A percentile compares a stretch with the other conserved stretches of the same genome.
These are phyloP conservation scores for Neospermospora avenae DNA, from an alignment of 2,329 filamentous ascomycete genomes.

Conservation along the genomic window DNA sequence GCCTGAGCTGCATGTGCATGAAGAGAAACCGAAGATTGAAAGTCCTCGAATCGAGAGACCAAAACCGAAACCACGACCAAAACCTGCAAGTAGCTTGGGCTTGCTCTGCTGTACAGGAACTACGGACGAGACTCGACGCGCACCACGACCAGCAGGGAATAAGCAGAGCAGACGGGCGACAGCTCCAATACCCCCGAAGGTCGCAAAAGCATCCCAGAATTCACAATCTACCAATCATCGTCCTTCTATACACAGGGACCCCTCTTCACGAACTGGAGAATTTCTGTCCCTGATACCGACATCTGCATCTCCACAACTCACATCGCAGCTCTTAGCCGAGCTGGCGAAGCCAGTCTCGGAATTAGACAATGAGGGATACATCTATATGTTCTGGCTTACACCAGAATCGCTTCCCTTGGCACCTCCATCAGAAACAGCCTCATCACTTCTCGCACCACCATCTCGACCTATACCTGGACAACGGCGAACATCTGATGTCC, in stretches of 20 bases:
- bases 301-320: slow-evolving; percentile 61
- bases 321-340: slow-evolving; percentile 71
- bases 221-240: slow-evolving; percentile 19
- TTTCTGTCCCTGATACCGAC: slow-evolving; percentile 68
- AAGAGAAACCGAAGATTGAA: slow-evolving; percentile 10
- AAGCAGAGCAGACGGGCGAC: slow-evolving; percentile 16
- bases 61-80: slow-evolving; percentile 16
- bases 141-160: slow-evolving; percentile 27
- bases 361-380: slow-evolving; percentile 81
- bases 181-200: slow-evolving; percentile 11
- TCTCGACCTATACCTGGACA: slow-evolving; percentile 35
- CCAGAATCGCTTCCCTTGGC: slow-evolving; percentile 55
- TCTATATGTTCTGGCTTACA: slow-evolving; percentile 98
- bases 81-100: slow-evolving; percentile 24
- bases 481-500: slow-evolving; percentile 52
- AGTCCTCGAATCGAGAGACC: slow-evolving; percentile 10
- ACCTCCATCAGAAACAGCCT: slow-evolving; percentile 55
- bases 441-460: slow-evolving; percentile 55
- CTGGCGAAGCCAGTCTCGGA: slow-evolving; percentile 71
- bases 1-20: slow-evolving; percentile 22
- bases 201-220: slow-evolving; percentile 14
- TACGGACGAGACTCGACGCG: slow-evolving; percentile 23
- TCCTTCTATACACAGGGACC: slow-evolving; percentile 29
- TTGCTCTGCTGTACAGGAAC: slow-evolving; percentile 33
- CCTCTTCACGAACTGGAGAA: slow-evolving; percentile 38